Evolutionary conservation across 108 stramenopile genomes (phyloP).

Genomic region (Fistulifera solaris): DNA sequence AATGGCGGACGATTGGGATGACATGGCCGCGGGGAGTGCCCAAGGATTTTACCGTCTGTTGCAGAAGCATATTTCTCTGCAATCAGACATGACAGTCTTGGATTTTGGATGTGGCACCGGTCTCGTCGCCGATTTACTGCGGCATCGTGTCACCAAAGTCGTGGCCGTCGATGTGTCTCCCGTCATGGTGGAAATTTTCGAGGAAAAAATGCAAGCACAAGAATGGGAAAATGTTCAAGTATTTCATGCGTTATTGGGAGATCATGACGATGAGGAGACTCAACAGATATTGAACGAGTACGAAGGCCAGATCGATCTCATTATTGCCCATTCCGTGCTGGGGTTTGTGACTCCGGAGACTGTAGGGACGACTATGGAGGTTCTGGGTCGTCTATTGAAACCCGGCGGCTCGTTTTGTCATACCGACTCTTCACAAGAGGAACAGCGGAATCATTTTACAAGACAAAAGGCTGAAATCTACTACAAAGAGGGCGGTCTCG

Average conservation of each 20-base stretch:
- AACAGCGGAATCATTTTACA: slow-evolving; percentile 10
- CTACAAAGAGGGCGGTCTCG: slow-evolving; percentile 14
- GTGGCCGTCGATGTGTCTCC: slow-evolving; percentile 30
- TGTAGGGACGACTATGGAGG: slow-evolving; percentile 24
- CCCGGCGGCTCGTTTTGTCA: slow-evolving; percentile 26
- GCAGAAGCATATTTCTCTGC: slow-evolving; percentile 6
- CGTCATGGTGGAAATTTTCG: slow-evolving; percentile 22
- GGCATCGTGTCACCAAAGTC: slow-evolving; percentile 3
- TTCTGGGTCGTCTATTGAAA: slow-evolving; percentile 19
- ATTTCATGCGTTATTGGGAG: slow-evolving; percentile 13
- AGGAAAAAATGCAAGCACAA: slow-evolving; percentile 24
- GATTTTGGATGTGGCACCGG: slow-evolving; percentile 50
- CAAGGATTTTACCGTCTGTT: slow-evolving; percentile 17
- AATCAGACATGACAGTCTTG: slow-evolving; percentile 12
- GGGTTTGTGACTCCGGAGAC: slow-evolving; percentile 26
- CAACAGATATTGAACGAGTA: too few relatives aligned
- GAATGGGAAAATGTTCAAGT: slow-evolving; percentile 33
- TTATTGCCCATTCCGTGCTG: slow-evolving; percentile 34
- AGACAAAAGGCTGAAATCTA: slow-evolving; percentile 15
- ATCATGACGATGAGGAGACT: too few relatives aligned
- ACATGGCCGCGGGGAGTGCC: slow-evolving; percentile 21
- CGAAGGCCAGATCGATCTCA: slow-evolving; percentile 17
- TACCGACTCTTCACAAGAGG: slow-evolving; percentile 28
- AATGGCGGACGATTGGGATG: slow-evolving; percentile 46
- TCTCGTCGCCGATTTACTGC: slow-evolving; percentile 22